A percentile compares a stretch with the other conserved stretches of the same genome.
phyloP scores from a whole-genome alignment of 768 basidiomycete species.

The Holtermannia corniformis region DNA sequence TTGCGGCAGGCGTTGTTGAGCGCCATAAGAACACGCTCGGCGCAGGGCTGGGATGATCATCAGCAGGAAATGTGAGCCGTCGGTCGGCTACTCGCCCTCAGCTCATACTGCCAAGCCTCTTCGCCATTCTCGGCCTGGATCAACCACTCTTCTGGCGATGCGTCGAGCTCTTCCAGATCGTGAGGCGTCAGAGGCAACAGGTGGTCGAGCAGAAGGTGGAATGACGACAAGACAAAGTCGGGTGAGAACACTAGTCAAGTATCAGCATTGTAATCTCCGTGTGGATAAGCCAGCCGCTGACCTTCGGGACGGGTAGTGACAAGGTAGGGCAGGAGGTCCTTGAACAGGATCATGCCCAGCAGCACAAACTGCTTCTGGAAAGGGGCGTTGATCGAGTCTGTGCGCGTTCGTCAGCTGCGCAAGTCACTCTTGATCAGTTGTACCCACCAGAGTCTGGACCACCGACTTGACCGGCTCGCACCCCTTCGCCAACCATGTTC shows the following conservation, averaged over 20 bases:
- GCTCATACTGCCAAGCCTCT: slow-evolving; percentile 87
- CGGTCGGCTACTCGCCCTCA: slow-evolving; percentile 54
- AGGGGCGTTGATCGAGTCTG: slow-evolving; percentile 24
- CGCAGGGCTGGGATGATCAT: slow-evolving; percentile 59
- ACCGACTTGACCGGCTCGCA: slow-evolving; percentile 28
- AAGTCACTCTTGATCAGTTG: neutral
- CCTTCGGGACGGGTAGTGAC: slow-evolving; percentile 30
- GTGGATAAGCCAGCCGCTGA: slow-evolving; percentile 10
- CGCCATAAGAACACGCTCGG: slow-evolving; percentile 81
- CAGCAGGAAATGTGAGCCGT: neutral
- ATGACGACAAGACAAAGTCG: slow-evolving; percentile 29
- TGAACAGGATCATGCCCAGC: slow-evolving; percentile 38
- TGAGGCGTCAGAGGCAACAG: slow-evolving; percentile 73
- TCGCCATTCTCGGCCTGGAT: slow-evolving; percentile 79
- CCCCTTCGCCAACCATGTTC: slow-evolving; percentile 35
- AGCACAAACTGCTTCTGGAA: slow-evolving; percentile 39
- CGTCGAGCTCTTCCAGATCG: slow-evolving; percentile 75
- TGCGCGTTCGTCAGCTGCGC: slow-evolving; percentile 1
- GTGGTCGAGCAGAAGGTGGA: slow-evolving; percentile 61
- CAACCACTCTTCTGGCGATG: slow-evolving; percentile 91
- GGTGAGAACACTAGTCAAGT: slow-evolving; percentile 31
- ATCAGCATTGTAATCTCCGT: neutral
- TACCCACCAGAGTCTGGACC: slow-evolving; percentile 33
- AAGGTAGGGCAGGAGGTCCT: slow-evolving; percentile 38
- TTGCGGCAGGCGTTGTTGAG: slow-evolving; percentile 33